A percentile compares a stretch with the other conserved stretches of the same genome.
Evolutionary conservation across 2,329 filamentous ascomycete species (phyloP).

Genomic region (Alternaria ethzedia): DNA sequence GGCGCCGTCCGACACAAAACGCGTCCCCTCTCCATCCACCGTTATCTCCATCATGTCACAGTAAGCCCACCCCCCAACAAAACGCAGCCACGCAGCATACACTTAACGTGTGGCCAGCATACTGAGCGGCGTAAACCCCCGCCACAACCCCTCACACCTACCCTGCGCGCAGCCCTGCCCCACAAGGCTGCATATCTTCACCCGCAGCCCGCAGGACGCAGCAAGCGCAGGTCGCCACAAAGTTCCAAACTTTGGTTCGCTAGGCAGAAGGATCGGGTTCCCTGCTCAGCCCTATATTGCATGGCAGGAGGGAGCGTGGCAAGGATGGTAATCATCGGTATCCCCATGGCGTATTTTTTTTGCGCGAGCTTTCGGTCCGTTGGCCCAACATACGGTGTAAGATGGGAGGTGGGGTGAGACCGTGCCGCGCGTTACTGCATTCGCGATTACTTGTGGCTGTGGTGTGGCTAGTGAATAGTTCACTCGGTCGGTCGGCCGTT

Average conservation of each 20-base stretch:
- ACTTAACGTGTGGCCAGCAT: background rate
- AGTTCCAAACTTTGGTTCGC: background rate
- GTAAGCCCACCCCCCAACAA: background rate
- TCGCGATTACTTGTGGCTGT: background rate
- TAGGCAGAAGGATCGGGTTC: background rate
- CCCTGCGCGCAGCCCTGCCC: background rate
- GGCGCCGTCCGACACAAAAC: background rate
- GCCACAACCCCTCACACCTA: background rate
- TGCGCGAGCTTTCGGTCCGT: background rate
- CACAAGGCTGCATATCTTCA: background rate
- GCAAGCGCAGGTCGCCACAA: background rate
- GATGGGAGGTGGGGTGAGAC: background rate
- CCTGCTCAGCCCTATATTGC: conserved; percentile 1
- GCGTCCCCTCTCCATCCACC: background rate
- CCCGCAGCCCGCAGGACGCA: background rate
- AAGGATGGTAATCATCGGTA: background rate
- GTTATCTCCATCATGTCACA: background rate
- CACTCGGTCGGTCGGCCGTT: background rate
- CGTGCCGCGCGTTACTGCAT: background rate
- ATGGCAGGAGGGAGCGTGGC: background rate
- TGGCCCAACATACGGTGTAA: background rate
- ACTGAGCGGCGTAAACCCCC: background rate
- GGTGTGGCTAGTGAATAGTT: background rate
- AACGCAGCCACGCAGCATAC: background rate
- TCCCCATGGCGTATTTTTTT: background rate